Evolutionary conservation across 805 yeast genomes (phyloP), one percentile per base, ranked within the genome.

Genomic region (Starmerella vaccinii): DNA sequence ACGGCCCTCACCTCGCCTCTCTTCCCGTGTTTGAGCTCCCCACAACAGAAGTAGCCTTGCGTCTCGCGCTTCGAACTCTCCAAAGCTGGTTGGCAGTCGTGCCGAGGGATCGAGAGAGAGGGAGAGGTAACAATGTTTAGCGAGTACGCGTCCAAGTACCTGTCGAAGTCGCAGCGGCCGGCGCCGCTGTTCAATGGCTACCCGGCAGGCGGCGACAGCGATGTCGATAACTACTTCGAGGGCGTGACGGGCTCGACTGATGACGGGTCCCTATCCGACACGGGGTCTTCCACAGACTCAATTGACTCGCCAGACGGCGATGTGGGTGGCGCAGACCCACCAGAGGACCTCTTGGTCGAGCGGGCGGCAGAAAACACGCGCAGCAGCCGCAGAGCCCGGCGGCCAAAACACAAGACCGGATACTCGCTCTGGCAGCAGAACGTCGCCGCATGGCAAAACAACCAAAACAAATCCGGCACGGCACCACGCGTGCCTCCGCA

Each of bases 141-240:
- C 35, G 59, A 55, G 44, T 56, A 68, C 57, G 68, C 71, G 13
- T 66, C 70, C 16, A 60, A 63, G 55, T 62, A 66, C 42, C 61
- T 67, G 46, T 56, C 68, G 15, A 63, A 63, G 49, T 64, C 68
- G 26, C 64, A 59, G 57, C 55, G 61, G 37, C 61, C 64, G 37
- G 60, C 63, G 50, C 61, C 65, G 37, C 54, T 58, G 33, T 61
- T 58, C 48, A 59, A 61, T 49, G 59, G 57, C 19, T 50, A 45
- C 13, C 18, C 35, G 12, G 23, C 51, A 3, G 45, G 45, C 27
- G 57, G 50, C 29, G 58, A 57, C 24, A 43, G 57, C 46, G 64
- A 57, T 19, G 53, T 52, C 3, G 61, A 58, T 38, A 55, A 55
- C 49, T 58, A 58, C 49, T 47, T 60, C 5, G 61, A 49, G 29